Conservation (phyloP, 257 asterid genomes). For the Primulina huaijiensis region DNA sequence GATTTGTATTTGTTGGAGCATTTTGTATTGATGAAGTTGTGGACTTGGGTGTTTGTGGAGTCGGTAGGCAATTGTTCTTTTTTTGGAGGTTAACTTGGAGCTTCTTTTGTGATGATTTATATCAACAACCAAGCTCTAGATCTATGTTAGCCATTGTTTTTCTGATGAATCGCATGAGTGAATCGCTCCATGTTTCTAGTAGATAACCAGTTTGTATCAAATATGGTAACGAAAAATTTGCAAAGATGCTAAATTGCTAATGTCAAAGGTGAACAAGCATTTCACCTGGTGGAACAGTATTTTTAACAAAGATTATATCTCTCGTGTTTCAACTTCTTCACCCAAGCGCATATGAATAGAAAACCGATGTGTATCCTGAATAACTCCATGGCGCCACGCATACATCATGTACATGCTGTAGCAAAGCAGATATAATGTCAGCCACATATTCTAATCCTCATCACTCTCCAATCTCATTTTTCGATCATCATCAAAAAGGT, state of each 20-base stretch:
- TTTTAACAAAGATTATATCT: not conserved
- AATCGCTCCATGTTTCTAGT: not conserved
- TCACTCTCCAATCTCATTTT: slow-evolving; percentile 40
- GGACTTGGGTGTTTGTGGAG: not conserved
- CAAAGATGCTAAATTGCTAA: not conserved
- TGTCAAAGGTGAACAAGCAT: not conserved
- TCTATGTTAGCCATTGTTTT: not conserved
- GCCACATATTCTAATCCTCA: slow-evolving; percentile 39
- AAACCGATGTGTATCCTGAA: no score
- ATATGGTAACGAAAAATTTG: not conserved
- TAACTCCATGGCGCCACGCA: not conserved
- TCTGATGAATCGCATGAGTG: not conserved
- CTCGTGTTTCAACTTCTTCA: slow-evolving; percentile 6
- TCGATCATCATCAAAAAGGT: slow-evolving; percentile 56
- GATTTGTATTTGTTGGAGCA: no score
- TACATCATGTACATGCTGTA: not conserved
- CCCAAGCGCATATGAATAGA: not conserved
- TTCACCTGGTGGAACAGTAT: not conserved
- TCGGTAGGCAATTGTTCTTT: not conserved
- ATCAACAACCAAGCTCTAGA: not conserved
- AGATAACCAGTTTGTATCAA: not conserved
- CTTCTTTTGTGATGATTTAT: no score
- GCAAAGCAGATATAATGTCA: not conserved
- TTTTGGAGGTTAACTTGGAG: not conserved
- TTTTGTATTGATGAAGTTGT: not conserved